Evolutionary conservation across 2,329 filamentous ascomycete species (phyloP).

Genomic region (Lomentospora prolificans): DNA sequence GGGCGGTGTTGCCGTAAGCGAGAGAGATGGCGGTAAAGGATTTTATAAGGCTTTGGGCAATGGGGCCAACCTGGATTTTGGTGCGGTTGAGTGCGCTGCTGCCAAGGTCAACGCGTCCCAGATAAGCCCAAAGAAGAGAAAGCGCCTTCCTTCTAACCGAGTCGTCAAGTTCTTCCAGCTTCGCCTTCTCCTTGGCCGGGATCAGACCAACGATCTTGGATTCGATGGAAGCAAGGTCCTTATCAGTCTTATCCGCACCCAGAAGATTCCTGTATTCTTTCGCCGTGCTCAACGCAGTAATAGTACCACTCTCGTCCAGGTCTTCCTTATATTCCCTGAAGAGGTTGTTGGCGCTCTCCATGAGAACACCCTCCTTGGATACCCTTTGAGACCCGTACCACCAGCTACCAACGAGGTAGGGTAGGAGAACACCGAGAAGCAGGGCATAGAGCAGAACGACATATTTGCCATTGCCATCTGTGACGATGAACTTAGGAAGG

Average conservation of each 20-base stretch:
- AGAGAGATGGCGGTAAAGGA: slow-evolving; percentile 80
- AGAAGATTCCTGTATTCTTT: slow-evolving; percentile 75
- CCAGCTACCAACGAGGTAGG: slow-evolving; percentile 91
- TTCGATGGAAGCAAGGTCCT: slow-evolving; percentile 74
- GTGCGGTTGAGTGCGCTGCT: slow-evolving; percentile 76
- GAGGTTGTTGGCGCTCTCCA: slow-evolving; percentile 87
- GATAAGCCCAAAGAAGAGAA: slow-evolving; percentile 87
- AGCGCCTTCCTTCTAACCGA: slow-evolving; percentile 75
- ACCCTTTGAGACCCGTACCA: slow-evolving; percentile 94
- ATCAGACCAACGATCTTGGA: slow-evolving; percentile 62
- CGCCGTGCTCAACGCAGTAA: slow-evolving; percentile 73
- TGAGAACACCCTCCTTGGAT: slow-evolving; percentile 86
- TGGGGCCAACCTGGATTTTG: slow-evolving; percentile 83
- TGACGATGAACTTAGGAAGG: slow-evolving; percentile 83
- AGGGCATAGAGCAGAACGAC: slow-evolving; percentile 82
- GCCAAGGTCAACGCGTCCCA: slow-evolving; percentile 77
- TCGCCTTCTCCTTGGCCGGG: slow-evolving; percentile 61
- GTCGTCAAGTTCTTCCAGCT: slow-evolving; percentile 71
- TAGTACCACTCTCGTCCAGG: slow-evolving; percentile 68
- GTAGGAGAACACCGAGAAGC: slow-evolving; percentile 79
- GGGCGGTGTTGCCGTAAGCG: slow-evolving; percentile 73
- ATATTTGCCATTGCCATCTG: slow-evolving; percentile 91
- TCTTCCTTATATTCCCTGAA: slow-evolving; percentile 88
- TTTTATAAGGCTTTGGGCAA: slow-evolving; percentile 75
- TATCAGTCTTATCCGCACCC: slow-evolving; percentile 68